A percentile compares a stretch with the other conserved stretches of the same genome.
Conservation (phyloP, 2,329 filamentous ascomycete species). For the Microcyclospora tardicrescens region DNA sequence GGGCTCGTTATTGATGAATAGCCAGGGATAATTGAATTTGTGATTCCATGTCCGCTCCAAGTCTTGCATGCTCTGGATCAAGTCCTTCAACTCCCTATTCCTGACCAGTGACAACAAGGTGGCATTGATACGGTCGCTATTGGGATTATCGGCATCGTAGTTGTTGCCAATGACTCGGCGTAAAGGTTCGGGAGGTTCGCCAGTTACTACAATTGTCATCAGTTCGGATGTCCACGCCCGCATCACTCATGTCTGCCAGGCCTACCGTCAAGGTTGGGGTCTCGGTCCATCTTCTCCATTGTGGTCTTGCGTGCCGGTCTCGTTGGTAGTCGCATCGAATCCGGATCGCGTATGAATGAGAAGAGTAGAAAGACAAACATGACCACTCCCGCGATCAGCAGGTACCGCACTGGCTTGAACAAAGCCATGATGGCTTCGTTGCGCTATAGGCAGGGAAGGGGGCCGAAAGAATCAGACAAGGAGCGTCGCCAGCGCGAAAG, state of each 20-base stretch:
- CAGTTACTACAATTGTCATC: conserved; percentile 48
- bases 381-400: conserved; percentile 56
- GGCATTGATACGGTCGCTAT: conserved; percentile 79
- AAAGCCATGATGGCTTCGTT: conserved; percentile 53
- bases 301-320: conserved; percentile 34
- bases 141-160: conserved; percentile 62
- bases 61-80: conserved; percentile 80
- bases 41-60: conserved; percentile 91
- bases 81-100: conserved; percentile 73
- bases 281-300: conserved; percentile 53
- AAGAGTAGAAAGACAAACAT: conserved; percentile 66
- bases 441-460: no score
- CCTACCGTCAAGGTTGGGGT: conserved; percentile 81
- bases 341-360: conserved; percentile 44
- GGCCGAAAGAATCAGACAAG: no score
- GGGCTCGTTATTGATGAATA: conserved; percentile 93
- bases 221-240: neutral
- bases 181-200: conserved; percentile 67
- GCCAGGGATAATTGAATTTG: conserved; percentile 99
- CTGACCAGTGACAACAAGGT: conserved; percentile 84
- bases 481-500: no score
- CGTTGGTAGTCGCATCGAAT: conserved; percentile 36
- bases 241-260: conserved; percentile 6
- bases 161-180: conserved; percentile 55
- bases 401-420: conserved; percentile 60